phyloP scores from a whole-genome alignment of 306 rosid species.

The Citrullus amarus region DNA sequence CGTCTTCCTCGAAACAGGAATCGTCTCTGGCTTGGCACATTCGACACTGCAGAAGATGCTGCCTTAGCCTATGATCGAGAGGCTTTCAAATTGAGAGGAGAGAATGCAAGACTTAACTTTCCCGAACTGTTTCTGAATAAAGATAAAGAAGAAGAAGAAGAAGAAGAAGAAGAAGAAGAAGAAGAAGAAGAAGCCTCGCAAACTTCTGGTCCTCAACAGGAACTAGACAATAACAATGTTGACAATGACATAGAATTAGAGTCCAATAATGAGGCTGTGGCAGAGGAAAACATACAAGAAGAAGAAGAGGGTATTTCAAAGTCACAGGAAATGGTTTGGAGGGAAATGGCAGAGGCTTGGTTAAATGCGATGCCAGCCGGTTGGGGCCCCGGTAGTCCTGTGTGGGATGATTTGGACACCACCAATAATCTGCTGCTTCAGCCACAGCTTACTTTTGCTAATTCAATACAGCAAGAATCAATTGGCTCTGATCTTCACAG shows the following conservation, averaged over 20 bases:
- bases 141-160: conserved; percentile 19
- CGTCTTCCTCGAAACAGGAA: conserved; percentile 85
- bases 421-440: conserved; percentile 43
- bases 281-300: conserved; percentile 3
- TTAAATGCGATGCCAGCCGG: conserved; percentile 67
- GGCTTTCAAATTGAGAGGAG: conserved; percentile 86
- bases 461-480: conserved; percentile 25
- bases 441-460: conserved; percentile 31
- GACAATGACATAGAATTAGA: conserved; percentile 45
- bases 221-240: conserved; percentile 9
- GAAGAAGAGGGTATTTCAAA: conserved; percentile 20
- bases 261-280: conserved; percentile 29
- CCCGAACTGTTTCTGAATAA: conserved; percentile 63
- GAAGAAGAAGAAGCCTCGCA: conserved; percentile 1
- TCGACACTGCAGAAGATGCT: conserved; percentile 95
- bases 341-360: conserved; percentile 84
- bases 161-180: conserved; percentile 14
- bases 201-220: background rate
- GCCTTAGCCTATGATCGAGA: conserved; percentile 96
- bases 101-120: conserved; percentile 87
- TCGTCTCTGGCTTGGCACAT: conserved; percentile 94
- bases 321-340: conserved; percentile 70
- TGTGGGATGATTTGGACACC: conserved; percentile 85
- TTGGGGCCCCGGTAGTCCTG: conserved; percentile 95
- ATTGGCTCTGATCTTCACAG: conserved; percentile 19